Evolutionary conservation across 2,329 filamentous ascomycete genomes (phyloP), one percentile per base, ranked within the genome.

Genomic region (Achaetomium macrosporum): DNA sequence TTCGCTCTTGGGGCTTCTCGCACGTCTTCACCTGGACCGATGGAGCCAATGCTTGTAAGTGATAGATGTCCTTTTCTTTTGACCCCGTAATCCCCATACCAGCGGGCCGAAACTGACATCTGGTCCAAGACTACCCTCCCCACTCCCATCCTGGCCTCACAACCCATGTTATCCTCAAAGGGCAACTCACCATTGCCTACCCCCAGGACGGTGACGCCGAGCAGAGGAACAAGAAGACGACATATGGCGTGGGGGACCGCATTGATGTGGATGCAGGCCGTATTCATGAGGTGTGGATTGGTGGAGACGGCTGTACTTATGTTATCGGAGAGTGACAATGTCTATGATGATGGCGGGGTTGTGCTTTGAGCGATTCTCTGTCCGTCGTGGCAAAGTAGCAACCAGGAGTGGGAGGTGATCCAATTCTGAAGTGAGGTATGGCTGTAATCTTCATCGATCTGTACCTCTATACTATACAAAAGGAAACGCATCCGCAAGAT

Each of bases 1-100:
- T 89, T 25, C 75, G 75, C 35, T 80, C 78, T 1, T 88, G 85
- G 85, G 85, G 85, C 1, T 90, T 88, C 64, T 60, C 66, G 2
- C 74, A 82, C 46, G 84, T 87, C 63, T 87, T 87, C 58, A 88
- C 84, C 2, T 89, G 85, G 85, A 82, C 77, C 8, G 86, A 89
- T 67, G 71, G 74, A 19, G 81, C 51, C 13, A 50, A 47, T 16
- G 44, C 58, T 1, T 83, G 84, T 88, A 76, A 65, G 19, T 47
- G n/a, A 17, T 35, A 9, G 10, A 35, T 3, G 33, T 15, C 33
- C 13, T 15, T 15, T 15, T 35, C 11, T 5, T 3, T 35, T 35
- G 33, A 12, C 33, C 33, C 33, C 10, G 10, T 15, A 15, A 4
- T 35, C 4, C 10, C 5, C 11, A 15, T 12, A 35, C 33, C 33